Evolutionary conservation across 805 yeast genomes (phyloP).

Genomic region (Phaffomyces opuntiae): DNA sequence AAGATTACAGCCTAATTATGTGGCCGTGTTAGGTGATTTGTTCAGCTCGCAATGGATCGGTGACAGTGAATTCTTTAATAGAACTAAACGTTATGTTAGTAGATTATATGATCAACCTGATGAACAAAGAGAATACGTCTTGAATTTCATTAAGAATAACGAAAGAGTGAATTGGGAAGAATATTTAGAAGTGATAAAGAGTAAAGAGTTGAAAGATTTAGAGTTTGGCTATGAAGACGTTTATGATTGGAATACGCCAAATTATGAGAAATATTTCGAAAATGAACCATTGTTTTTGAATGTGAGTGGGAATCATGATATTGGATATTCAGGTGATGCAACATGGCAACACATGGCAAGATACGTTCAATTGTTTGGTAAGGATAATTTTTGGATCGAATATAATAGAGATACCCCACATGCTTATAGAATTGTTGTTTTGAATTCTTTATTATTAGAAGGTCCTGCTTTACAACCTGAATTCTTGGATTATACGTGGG

Average conservation of each 20-base stretch:
- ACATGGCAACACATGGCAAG: constrained; percentile 87
- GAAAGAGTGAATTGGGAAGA: constrained; percentile 48
- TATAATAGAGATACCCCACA: constrained; percentile 54
- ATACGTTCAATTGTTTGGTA: constrained; percentile 68
- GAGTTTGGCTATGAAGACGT: constrained; percentile 51
- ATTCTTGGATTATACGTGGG: constrained; percentile 61
- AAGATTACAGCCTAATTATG: constrained; percentile 67
- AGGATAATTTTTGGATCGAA: constrained; percentile 76
- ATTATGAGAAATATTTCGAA: constrained; percentile 22
- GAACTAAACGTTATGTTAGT: constrained; percentile 70
- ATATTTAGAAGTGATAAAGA: constrained; percentile 30
- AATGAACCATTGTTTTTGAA: constrained; percentile 69
- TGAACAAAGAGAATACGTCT: constrained; percentile 40
- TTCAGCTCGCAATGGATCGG: constrained; percentile 93
- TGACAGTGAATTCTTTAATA: constrained; percentile 75
- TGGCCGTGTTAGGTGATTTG: constrained; percentile 87
- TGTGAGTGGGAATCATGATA: constrained; percentile 91
- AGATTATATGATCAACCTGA: constrained; percentile 57
- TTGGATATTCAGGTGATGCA: constrained; percentile 93
- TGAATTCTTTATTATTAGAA: constrained; percentile 77
- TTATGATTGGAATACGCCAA: constrained; percentile 55
- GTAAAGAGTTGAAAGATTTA: constrained; percentile 27
- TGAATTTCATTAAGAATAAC: constrained; percentile 43
- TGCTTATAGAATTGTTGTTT: constrained; percentile 85
- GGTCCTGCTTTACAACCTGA: constrained; percentile 83